These are phyloP conservation scores for Yarrowia osloensis DNA, from an alignment of 805 yeast species.

Conservation along the genomic window DNA sequence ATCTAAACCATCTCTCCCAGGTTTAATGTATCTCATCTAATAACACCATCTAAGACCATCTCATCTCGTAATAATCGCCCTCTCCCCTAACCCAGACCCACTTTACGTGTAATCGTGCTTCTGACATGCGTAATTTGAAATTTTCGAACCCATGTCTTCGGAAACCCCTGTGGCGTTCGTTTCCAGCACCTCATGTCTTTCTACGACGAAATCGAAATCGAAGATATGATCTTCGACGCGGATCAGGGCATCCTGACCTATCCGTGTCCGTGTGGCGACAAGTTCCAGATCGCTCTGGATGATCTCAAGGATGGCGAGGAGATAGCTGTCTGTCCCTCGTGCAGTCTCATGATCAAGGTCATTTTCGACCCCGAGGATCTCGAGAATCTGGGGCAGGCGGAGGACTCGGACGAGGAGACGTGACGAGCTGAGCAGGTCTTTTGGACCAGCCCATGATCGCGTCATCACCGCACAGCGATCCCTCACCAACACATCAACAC, in stretches of 20 bases:
- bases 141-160: constrained; percentile 3
- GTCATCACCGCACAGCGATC: no score
- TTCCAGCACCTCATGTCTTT: constrained; percentile 43
- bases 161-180: constrained; percentile 7
- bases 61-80: background rate
- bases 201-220: constrained; percentile 95
- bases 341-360: constrained; percentile 89
- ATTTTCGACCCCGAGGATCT: constrained; percentile 66
- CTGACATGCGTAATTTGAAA: constrained; percentile 19
- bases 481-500: no score
- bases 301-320: constrained; percentile 84
- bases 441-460: no score
- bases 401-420: background rate
- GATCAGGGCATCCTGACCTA: constrained; percentile 79
- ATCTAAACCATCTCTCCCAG: no score
- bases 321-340: constrained; percentile 94
- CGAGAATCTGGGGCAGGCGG: constrained; percentile 40
- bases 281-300: constrained; percentile 80
- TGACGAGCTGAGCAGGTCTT: no score
- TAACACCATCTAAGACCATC: background rate
- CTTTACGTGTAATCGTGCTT: background rate
- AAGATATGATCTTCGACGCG: constrained; percentile 91
- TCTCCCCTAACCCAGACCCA: background rate
- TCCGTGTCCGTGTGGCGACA: constrained; percentile 98
- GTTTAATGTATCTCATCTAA: background rate